These are phyloP conservation scores for Centrapalus pauciflorus DNA, from an alignment of 129 eudicot genomes.

Conservation along the genomic window DNA sequence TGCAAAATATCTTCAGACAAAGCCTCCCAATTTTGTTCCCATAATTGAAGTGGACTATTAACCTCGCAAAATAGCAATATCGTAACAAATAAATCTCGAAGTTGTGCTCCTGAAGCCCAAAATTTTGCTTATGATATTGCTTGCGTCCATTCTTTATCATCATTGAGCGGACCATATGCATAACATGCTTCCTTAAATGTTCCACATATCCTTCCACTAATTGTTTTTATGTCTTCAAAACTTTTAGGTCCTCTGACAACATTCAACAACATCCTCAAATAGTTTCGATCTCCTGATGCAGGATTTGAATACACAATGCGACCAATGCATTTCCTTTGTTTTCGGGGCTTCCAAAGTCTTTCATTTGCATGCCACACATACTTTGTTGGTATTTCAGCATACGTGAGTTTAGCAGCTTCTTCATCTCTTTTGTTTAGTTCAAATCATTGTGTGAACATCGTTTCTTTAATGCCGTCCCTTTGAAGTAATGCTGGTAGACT, in stretches of 20 bases:
- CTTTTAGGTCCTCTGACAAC: not conserved
- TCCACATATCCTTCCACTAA: not conserved
- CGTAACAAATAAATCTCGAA: not conserved
- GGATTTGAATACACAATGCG: too few relatives aligned
- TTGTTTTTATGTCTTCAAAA: not conserved
- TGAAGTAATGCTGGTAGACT: not conserved
- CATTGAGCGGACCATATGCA: too few relatives aligned
- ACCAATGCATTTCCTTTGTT: not conserved
- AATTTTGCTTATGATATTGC: not conserved
- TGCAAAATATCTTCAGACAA: not conserved
- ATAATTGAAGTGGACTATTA: not conserved
- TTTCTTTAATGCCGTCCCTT: too few relatives aligned
- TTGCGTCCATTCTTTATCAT: not conserved
- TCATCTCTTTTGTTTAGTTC: not conserved
- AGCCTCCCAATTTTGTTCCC: not conserved
- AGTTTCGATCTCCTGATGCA: not conserved
- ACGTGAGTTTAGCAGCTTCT: not conserved
- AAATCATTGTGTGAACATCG: too few relatives aligned
- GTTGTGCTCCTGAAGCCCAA: not conserved
- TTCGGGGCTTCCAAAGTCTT: not conserved
- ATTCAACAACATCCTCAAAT: not conserved
- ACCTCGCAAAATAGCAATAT: not conserved
- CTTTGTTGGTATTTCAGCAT: not conserved
- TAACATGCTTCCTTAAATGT: too few relatives aligned
- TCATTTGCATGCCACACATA: not conserved